Evolutionary conservation across 306 rosid species (phyloP).

Genomic region (Rosa chinensis): DNA sequence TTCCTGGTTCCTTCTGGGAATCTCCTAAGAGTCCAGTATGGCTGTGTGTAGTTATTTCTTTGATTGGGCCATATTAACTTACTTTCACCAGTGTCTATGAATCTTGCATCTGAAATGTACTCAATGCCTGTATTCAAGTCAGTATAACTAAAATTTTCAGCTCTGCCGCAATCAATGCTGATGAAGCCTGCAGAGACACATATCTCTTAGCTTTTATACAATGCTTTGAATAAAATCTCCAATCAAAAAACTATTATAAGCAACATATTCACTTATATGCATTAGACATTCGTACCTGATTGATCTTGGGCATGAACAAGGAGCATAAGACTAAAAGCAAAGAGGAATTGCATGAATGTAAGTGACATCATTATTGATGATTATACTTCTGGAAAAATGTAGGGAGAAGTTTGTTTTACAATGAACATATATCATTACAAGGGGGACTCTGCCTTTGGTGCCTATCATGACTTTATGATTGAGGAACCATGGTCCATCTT

Average conservation of each 20-base stretch:
- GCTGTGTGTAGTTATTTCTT: background rate
- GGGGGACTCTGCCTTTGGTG: background rate
- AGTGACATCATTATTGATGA: background rate
- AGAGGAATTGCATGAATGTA: background rate
- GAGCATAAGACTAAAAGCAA: background rate
- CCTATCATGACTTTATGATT: background rate
- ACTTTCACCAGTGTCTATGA: background rate
- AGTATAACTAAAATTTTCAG: background rate
- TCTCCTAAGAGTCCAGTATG: conserved; percentile 27
- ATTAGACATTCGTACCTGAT: background rate
- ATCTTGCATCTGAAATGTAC: background rate
- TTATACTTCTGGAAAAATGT: background rate
- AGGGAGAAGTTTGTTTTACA: background rate
- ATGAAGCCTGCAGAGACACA: conserved; percentile 26
- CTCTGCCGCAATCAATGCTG: conserved; percentile 23
- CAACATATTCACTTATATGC: background rate
- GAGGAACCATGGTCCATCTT: background rate
- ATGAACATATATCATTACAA: background rate
- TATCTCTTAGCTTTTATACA: background rate
- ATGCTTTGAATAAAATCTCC: background rate
- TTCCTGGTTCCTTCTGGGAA: conserved; percentile 39
- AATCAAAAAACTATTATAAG: background rate
- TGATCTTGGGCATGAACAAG: conserved; percentile 9
- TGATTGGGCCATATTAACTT: background rate
- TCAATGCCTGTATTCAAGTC: background rate